Evolutionary conservation across 2,329 filamentous ascomycete species (phyloP).

Genomic region (Colletotrichum gloeosporioides): DNA sequence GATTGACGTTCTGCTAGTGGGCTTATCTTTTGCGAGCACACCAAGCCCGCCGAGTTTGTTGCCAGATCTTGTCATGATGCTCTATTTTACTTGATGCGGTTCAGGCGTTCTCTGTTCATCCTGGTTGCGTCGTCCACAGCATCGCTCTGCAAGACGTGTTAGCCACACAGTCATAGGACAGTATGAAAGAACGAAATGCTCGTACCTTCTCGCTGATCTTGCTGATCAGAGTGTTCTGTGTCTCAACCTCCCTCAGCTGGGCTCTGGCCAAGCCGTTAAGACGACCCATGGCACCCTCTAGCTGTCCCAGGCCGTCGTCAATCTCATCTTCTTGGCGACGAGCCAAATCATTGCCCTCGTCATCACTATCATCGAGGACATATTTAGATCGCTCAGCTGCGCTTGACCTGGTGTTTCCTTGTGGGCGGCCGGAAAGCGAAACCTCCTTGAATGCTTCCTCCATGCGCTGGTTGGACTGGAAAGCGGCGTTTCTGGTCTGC

Average conservation of each 20-base stretch:
- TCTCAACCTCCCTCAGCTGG: slow-evolving; percentile 75
- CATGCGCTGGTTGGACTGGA: slow-evolving; percentile 57
- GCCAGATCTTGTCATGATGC: background rate
- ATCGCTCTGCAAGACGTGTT: slow-evolving; percentile 67
- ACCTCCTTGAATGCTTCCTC: slow-evolving; percentile 51
- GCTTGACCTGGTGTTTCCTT: background rate
- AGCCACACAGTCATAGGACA: slow-evolving; percentile 25
- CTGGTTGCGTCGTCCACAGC: slow-evolving; percentile 81
- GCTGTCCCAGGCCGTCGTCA: slow-evolving; percentile 63
- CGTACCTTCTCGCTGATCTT: slow-evolving; percentile 79
- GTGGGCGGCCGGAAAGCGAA: slow-evolving; percentile 27
- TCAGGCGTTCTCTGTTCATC: slow-evolving; percentile 76
- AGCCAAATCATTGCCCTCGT: slow-evolving; percentile 51
- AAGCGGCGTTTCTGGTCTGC: slow-evolving; percentile 49
- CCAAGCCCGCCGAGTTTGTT: background rate
- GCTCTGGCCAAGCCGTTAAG: slow-evolving; percentile 77
- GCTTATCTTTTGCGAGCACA: background rate
- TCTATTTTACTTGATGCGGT: slow-evolving; percentile 56
- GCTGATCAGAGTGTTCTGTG: slow-evolving; percentile 78
- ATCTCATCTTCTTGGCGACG: slow-evolving; percentile 53
- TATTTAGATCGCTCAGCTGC: slow-evolving; percentile 59
- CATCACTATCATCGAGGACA: slow-evolving; percentile 71
- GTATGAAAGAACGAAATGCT: background rate
- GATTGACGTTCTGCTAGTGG: background rate
- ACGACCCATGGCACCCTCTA: slow-evolving; percentile 62